Percentiles rank a stretch among this genome's conserved stretches.
Conservation (phyloP, 2,329 filamentous ascomycete species). For the Colletotrichum cereale region DNA sequence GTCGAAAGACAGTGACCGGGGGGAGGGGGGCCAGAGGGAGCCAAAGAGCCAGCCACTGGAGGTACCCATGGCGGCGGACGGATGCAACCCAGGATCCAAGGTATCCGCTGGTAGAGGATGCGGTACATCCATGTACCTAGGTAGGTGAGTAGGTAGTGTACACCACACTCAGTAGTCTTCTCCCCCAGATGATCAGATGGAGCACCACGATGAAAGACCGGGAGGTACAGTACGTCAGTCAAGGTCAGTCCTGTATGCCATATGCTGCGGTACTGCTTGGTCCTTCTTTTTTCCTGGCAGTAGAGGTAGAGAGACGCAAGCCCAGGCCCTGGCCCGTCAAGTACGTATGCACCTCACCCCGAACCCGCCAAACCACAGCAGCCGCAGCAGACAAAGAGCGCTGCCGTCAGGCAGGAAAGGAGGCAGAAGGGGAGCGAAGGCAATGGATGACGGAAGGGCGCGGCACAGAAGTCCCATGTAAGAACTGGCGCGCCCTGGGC, state of each 20-base stretch:
- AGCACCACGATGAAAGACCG: background rate
- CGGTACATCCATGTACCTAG: slow-evolving; percentile 10
- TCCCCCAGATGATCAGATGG: background rate
- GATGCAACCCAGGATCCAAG: slow-evolving; percentile 35
- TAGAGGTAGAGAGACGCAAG: slow-evolving; percentile 9
- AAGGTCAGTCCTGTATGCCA: slow-evolving; percentile 2
- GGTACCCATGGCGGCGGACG: slow-evolving; percentile 36
- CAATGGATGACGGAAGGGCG: background rate
- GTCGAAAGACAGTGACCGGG: slow-evolving; percentile 22
- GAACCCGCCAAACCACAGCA: slow-evolving; percentile 21
- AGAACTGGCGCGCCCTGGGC: slow-evolving; percentile 17
- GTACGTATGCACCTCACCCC: background rate
- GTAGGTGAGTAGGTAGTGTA: background rate
- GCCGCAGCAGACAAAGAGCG: slow-evolving; percentile 6
- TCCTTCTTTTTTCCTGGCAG: background rate
- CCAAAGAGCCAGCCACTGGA: slow-evolving; percentile 3
- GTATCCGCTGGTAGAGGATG: background rate
- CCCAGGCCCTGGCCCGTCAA: slow-evolving; percentile 5
- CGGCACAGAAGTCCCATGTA: too few relatives aligned
- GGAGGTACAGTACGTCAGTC: slow-evolving; percentile 15
- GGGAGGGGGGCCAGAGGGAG: background rate
- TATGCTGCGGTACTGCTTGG: slow-evolving; percentile 14
- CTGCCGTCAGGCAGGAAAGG: background rate
- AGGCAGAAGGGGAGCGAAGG: slow-evolving; percentile 5
- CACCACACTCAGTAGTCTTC: slow-evolving; percentile 3